Conservation (phyloP, 176 grass and related monocot genomes). For the Zoysia japonica region DNA sequence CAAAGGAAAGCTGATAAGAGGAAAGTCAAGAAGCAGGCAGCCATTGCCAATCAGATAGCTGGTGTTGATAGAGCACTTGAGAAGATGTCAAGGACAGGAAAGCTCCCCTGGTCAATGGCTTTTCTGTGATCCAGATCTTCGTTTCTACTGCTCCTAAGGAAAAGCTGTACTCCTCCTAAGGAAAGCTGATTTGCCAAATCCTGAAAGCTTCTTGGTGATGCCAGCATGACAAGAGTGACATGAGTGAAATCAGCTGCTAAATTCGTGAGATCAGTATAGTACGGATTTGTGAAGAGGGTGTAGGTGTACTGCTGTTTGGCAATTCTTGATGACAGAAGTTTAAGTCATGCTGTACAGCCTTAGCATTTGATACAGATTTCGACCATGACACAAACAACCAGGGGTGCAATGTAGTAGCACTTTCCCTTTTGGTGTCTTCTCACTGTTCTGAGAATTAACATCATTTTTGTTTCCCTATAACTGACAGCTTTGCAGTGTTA, state of each 20-base stretch:
- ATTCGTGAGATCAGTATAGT: neutral
- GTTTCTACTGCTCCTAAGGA: neutral
- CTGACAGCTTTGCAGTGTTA: conserved; percentile 1
- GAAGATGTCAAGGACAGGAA: conserved; percentile 71
- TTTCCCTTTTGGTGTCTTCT: neutral
- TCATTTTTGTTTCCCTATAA: conserved; percentile 12
- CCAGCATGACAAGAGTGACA: conserved; percentile 18
- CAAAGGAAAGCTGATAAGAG: conserved; percentile 70
- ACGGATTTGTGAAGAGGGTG: neutral
- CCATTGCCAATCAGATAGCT: conserved; percentile 41
- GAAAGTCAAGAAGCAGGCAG: conserved; percentile 62
- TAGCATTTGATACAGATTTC: conserved; percentile 21
- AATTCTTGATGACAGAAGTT: conserved; percentile 31
- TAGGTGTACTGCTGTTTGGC: conserved; percentile 14
- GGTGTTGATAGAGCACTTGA: conserved; percentile 51
- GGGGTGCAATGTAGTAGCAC: neutral
- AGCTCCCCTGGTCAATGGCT: conserved; percentile 60
- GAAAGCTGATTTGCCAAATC: conserved; percentile 29
- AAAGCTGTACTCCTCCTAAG: neutral
- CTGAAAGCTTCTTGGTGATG: conserved; percentile 36
- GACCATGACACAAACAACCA: conserved; percentile 22
- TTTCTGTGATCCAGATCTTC: conserved; percentile 50
- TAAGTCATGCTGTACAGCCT: conserved; percentile 5
- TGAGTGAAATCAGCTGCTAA: conserved; percentile 20
- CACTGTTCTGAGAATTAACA: conserved; percentile 6